Evolutionary conservation across 2,329 filamentous ascomycete species (phyloP), one percentile per base, ranked within the genome.

Genomic region (Arthrobotrys megalospora): DNA sequence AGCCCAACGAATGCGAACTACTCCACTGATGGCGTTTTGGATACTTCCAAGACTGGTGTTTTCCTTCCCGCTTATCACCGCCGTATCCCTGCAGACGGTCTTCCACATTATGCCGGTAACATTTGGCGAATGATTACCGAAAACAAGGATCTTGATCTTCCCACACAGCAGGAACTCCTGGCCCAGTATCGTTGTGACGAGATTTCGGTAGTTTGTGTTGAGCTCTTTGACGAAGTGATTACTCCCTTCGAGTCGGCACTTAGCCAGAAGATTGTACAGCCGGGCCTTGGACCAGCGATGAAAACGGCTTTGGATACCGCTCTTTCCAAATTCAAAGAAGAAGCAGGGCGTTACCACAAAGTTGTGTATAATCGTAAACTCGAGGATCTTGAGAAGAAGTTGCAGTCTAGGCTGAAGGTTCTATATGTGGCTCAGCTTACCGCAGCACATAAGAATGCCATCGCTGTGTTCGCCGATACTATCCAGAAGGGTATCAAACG

Each of bases 61-160:
- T 96, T 99, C 83, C 86, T 98, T 50, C 91, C 96, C 21, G 94
- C 97, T 82, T 99, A 99, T 84, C 96, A 99, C 85, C 89, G 96
- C 79, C 89, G 96, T 72, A 99, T 99, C 80, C 96, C 96, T 10
- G 96, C 96, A 8, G 96, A 99, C 84, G 96, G 96, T n/a, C 96
- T 98, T 83, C 93, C 95, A 0, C 88, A 94, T 76, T 99, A 99
- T 82, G 94, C 96, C 0, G 91, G 96, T 83, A 93, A 94, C 47
- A 90, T 99, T 52, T 99, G 96, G 96, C 94, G 98, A 82, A 95
- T 98, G 85, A 99, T 99, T 83, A 94, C 97, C 82, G 92, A 95
- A 87, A 99, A 99, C 88, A 99, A 99, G 85, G 96, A 99, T 83
- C 88, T 99, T 68, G 96, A 99, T 85, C 85, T 99, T 76, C 96